These are phyloP conservation scores for Fagopyrum tataricum DNA, from an alignment of 148 eudicot genomes.

Conservation along the genomic window DNA sequence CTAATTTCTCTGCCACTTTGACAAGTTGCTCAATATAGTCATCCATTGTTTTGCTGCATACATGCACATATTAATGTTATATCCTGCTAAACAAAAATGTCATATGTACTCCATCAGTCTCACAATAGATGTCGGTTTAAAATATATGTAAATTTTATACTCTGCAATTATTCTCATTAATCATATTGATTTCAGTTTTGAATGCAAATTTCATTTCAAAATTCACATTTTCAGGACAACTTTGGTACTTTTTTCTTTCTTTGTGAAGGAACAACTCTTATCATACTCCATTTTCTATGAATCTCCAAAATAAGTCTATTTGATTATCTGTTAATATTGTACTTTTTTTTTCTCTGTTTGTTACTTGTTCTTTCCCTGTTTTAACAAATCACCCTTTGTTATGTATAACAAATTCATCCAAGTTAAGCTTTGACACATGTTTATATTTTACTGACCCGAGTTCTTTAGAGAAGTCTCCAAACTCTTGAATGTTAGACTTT, in stretches of 20 bases:
- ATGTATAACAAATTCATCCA: not conserved
- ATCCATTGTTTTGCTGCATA: conserved; percentile 59
- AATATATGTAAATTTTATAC: too few relatives aligned
- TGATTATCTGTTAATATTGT: too few relatives aligned
- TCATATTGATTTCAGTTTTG: too few relatives aligned
- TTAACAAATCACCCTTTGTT: not conserved
- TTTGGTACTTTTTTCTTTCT: too few relatives aligned
- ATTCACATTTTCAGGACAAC: too few relatives aligned
- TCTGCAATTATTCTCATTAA: too few relatives aligned
- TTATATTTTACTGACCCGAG: conserved; percentile 33
- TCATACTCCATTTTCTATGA: too few relatives aligned
- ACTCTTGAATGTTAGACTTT: conserved; percentile 38
- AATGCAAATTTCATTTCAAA: too few relatives aligned
- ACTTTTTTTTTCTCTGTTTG: too few relatives aligned
- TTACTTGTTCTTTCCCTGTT: too few relatives aligned
- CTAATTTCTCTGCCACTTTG: conserved; percentile 56
- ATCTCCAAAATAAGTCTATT: too few relatives aligned
- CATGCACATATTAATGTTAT: not conserved
- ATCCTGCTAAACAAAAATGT: not conserved
- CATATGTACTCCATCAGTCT: not conserved
- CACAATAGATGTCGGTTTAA: not conserved
- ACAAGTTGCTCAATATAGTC: conserved; percentile 47
- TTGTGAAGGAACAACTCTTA: too few relatives aligned
- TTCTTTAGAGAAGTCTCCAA: conserved; percentile 42
- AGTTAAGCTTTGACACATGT: not conserved